Conservation (phyloP, 2,329 filamentous ascomycete genomes). For the Helotiales sp. region DNA sequence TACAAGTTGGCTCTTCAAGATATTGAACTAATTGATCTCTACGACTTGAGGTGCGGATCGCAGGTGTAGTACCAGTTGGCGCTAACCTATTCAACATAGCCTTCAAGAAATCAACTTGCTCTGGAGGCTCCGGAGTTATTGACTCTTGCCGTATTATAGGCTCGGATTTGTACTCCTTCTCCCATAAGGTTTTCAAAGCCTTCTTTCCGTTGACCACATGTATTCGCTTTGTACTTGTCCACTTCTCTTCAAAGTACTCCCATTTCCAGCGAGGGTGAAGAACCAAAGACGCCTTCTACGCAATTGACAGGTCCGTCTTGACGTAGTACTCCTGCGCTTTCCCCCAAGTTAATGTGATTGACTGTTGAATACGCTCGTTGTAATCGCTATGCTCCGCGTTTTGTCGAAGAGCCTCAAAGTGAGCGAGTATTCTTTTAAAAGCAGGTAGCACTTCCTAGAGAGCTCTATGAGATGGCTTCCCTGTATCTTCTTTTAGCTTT, state of each 20-base stretch:
- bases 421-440: background rate
- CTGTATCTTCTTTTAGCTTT: background rate
- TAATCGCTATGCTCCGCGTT: background rate
- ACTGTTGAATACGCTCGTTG: conserved; percentile 5
- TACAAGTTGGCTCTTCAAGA: background rate
- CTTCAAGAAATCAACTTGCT: background rate
- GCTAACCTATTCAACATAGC: background rate
- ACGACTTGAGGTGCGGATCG: background rate
- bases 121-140: background rate
- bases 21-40: background rate
- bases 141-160: background rate
- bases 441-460: background rate
- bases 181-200: background rate
- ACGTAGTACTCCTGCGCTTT: background rate
- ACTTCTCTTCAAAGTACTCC: conserved; percentile 4
- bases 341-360: conserved; percentile 1
- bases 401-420: conserved; percentile 3
- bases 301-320: conserved; percentile 4
- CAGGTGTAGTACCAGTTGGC: background rate
- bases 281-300: conserved; percentile 1
- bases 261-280: conserved; percentile 9
- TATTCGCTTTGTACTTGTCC: background rate
- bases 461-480: background rate
- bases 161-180: background rate
- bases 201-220: background rate